phyloP scores from a whole-genome alignment of 108 stramenopile species.

The Nitzschia sp. region DNA sequence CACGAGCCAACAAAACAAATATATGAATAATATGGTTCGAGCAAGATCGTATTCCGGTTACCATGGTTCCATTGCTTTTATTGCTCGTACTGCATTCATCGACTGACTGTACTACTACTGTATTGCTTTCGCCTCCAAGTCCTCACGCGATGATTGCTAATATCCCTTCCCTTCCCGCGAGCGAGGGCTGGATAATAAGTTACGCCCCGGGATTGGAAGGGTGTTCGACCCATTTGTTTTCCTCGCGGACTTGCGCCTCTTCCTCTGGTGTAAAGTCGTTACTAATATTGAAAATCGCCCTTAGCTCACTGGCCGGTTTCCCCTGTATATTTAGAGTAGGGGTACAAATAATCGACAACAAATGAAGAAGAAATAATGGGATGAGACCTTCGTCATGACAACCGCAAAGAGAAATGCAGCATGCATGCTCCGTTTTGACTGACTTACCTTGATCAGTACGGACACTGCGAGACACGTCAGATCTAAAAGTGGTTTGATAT shows the following conservation, averaged over 20 bases:
- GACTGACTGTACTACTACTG: too few relatives aligned
- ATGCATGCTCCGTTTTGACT: not conserved
- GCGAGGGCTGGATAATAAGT: too few relatives aligned
- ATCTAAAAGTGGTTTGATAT: constrained; percentile 83
- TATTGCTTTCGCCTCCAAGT: too few relatives aligned
- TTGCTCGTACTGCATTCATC: too few relatives aligned
- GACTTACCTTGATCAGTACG: constrained; percentile 54
- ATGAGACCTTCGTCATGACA: too few relatives aligned
- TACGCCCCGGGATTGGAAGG: constrained; percentile 1
- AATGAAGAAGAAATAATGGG: not conserved
- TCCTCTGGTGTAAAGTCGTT: constrained; percentile 96
- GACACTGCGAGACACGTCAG: constrained; percentile 73
- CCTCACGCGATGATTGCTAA: too few relatives aligned
- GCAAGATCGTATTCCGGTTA: too few relatives aligned
- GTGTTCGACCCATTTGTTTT: constrained; percentile 89
- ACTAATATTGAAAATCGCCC: constrained; percentile 94
- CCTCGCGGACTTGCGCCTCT: constrained; percentile 89
- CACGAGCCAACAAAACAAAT: too few relatives aligned
- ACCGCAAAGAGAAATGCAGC: not conserved
- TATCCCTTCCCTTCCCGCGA: too few relatives aligned
- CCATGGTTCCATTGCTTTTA: too few relatives aligned
- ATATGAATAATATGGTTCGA: too few relatives aligned
- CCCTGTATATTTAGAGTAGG: constrained; percentile 34
- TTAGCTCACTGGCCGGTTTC: constrained; percentile 93
- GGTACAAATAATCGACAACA: too few relatives aligned